phyloP scores from a whole-genome alignment of 805 yeast species.

The Trichomonascus vanleenenianus region DNA sequence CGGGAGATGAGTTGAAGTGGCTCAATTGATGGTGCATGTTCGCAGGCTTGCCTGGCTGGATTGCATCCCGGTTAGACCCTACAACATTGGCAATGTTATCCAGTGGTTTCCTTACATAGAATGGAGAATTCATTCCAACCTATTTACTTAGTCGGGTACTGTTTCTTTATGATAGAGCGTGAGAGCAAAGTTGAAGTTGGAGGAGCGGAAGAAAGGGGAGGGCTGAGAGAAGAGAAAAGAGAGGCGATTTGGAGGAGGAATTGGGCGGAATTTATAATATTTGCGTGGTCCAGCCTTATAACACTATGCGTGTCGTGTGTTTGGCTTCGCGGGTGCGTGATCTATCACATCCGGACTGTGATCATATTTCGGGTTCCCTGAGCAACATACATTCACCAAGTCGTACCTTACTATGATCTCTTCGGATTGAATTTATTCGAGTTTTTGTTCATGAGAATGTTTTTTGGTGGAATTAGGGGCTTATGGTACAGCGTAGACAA shows the following conservation, averaged over 20 bases:
- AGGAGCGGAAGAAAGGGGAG: no score
- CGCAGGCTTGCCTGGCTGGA: neutral
- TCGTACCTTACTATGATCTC: no score
- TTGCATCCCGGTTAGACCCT: no score
- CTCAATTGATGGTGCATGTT: constrained; percentile 2
- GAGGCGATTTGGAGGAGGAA: no score
- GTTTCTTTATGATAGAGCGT: neutral
- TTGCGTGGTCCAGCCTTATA: neutral
- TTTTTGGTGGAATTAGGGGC: no score
- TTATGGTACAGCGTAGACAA: no score
- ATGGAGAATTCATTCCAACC: neutral
- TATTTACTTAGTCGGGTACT: neutral
- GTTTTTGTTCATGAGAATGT: no score
- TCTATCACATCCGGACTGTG: no score
- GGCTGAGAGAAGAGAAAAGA: no score
- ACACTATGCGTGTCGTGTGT: neutral
- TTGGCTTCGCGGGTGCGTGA: neutral
- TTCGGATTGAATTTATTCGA: no score
- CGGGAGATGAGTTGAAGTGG: constrained; percentile 2
- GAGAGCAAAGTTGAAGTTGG: neutral
- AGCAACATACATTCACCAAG: no score
- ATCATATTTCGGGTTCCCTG: no score
- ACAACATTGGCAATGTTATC: neutral
- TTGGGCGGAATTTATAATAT: neutral
- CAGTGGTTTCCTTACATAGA: neutral